Evolutionary conservation across 148 eudicot species (phyloP).

Genomic region (Mesembryanthemum crystallinum): DNA sequence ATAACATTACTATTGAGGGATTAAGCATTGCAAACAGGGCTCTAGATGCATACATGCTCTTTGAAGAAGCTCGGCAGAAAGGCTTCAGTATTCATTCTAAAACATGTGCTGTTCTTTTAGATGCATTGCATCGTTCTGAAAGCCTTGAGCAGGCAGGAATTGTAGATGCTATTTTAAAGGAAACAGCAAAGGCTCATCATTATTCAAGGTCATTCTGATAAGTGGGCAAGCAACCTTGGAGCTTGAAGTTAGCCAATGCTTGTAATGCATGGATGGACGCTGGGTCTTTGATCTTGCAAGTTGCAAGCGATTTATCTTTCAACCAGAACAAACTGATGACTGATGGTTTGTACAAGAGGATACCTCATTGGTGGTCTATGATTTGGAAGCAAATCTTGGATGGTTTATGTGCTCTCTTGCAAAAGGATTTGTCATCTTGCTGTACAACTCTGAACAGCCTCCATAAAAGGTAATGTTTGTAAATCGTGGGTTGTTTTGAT

Average conservation of each 20-base stretch:
- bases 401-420: neutral
- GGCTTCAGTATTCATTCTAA: constrained; percentile 70
- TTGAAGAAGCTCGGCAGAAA: constrained; percentile 79
- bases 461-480: neutral
- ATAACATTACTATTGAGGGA: constrained; percentile 82
- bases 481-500: neutral
- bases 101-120: constrained; percentile 81
- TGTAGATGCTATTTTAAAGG: constrained; percentile 82
- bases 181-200: constrained; percentile 94
- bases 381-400: neutral
- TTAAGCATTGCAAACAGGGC: constrained; percentile 70
- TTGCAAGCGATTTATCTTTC: neutral
- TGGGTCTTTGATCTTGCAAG: constrained; percentile 1
- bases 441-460: constrained; percentile 1
- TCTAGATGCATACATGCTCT: constrained; percentile 63
- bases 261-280: neutral
- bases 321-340: neutral
- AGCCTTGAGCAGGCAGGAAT: constrained; percentile 92
- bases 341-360: neutral
- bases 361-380: neutral
- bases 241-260: neutral
- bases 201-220: constrained; percentile 53
- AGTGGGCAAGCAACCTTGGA: neutral
- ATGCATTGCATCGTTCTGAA: constrained; percentile 82
- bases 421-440: neutral